Evolutionary conservation across 495 filamentous ascomycete species (phyloP), one percentile per base, ranked within the genome.

Genomic region (Penicillium longicatenatum): DNA sequence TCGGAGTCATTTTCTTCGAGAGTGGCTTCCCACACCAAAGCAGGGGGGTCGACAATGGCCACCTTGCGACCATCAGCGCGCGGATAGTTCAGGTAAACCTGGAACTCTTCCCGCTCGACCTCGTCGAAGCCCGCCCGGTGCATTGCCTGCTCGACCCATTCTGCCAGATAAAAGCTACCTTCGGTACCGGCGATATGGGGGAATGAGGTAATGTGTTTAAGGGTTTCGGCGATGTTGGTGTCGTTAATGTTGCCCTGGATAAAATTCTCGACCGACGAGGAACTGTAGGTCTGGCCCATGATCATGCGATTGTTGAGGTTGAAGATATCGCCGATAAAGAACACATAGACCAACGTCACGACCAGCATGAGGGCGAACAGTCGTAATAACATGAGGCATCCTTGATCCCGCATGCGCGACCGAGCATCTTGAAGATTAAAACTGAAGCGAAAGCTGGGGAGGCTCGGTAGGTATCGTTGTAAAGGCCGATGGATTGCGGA

Each of bases 41-140:
- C 79, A 21, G 81, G 78, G 4, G 89, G 90, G 49, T 89, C 86
- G 46, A 96, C 71, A 51, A 98, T 90, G 47, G 91, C 85, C 54
- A 99, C 87, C 65, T 86, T 85, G 62, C 94, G 79, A 3, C 92
- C 93, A 49, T 80, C 87, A 2, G 75, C 66, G 62, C 82, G 90
- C 8, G 94, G 93, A 62, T 95, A 98, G 73, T 98, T 97, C 58
- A 98, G 70, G 69, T 97, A 98, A 3, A 95, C 92, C 61, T 89
- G 79, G 70, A 90, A 96, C 57, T 86, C 79, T 58, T 96, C 89
- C 61, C 88, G 78, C 39, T 76, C 68, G 26, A 96, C 85, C 43
- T 83, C 74, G 58, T 97, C 91, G 60, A 98, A 75, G 9, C 82
- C 82, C 54, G 86, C 86, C 30, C 75, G 81, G 61, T 71, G 73